phyloP scores from a whole-genome alignment of 140 eudicot genomes.

The Oenanthe javanica region DNA sequence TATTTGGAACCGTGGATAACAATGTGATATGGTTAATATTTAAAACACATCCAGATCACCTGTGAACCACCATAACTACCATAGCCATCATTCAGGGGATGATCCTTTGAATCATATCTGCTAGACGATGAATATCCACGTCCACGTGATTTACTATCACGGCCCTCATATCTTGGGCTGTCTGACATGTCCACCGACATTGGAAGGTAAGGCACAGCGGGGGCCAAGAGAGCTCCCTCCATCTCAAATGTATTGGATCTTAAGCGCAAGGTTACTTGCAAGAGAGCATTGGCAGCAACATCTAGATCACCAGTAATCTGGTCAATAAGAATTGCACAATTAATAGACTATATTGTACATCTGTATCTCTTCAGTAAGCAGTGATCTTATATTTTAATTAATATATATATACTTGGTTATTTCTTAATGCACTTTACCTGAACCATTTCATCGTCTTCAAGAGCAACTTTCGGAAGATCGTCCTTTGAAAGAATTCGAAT shows the following conservation, averaged over 20 bases:
- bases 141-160: conserved; percentile 20
- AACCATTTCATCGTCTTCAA: conserved; percentile 74
- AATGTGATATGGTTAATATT: neutral
- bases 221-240: conserved; percentile 46
- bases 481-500: conserved; percentile 62
- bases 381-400: neutral
- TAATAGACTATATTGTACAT: neutral
- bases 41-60: conserved; percentile 25
- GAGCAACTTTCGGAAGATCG: conserved; percentile 67
- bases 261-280: conserved; percentile 62
- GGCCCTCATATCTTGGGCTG: conserved; percentile 29
- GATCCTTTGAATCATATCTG: conserved; percentile 24
- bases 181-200: conserved; percentile 27
- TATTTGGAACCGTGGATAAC: neutral
- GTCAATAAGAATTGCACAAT: neutral
- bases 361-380: too few relatives aligned
- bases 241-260: conserved; percentile 56
- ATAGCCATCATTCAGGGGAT: conserved; percentile 29
- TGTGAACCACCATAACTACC: conserved; percentile 53
- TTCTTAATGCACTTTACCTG: conserved; percentile 38
- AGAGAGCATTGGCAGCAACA: conserved; percentile 54
- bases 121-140: conserved; percentile 19
- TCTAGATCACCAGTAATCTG: conserved; percentile 70
- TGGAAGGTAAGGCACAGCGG: conserved; percentile 32
- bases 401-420: neutral